These are phyloP conservation scores for Ophiostoma piceae DNA, from an alignment of 2,329 filamentous ascomycete species.

Conservation along the genomic window DNA sequence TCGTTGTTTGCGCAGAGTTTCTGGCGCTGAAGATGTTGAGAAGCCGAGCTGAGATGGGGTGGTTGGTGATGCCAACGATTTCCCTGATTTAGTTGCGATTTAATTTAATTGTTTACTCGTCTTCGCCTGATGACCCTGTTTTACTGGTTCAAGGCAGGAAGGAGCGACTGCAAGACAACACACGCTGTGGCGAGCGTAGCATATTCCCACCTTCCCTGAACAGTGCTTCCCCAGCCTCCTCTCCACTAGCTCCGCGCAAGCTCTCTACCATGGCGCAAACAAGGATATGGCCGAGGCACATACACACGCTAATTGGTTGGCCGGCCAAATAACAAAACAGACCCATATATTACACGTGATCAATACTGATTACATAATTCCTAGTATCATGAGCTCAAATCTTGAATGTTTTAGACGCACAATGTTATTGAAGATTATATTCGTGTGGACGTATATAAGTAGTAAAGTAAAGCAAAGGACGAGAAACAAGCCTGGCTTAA, in stretches of 20 bases:
- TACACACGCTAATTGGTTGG: conserved; percentile 25
- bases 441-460: not conserved
- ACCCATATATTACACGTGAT: conserved; percentile 18
- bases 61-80: conserved; percentile 10
- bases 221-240: conserved; percentile 8
- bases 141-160: not conserved
- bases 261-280: not conserved
- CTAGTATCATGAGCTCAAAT: not conserved
- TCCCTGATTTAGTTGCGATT: conserved; percentile 4
- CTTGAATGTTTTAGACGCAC: too few relatives aligned
- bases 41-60: conserved; percentile 6
- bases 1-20: not conserved
- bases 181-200: not conserved
- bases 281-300: conserved; percentile 21
- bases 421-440: not conserved
- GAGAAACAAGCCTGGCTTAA: not conserved
- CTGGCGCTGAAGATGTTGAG: not conserved
- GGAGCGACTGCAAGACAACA: not conserved
- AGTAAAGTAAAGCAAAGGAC: not conserved
- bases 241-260: not conserved
- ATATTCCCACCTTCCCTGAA: not conserved
- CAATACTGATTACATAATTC: not conserved
- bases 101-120: conserved; percentile 10
- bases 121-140: not conserved
- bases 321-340: conserved; percentile 21